Base-by-base conservation (phyloP, 306 rosid species). In the Nissolia schottii region DNA sequence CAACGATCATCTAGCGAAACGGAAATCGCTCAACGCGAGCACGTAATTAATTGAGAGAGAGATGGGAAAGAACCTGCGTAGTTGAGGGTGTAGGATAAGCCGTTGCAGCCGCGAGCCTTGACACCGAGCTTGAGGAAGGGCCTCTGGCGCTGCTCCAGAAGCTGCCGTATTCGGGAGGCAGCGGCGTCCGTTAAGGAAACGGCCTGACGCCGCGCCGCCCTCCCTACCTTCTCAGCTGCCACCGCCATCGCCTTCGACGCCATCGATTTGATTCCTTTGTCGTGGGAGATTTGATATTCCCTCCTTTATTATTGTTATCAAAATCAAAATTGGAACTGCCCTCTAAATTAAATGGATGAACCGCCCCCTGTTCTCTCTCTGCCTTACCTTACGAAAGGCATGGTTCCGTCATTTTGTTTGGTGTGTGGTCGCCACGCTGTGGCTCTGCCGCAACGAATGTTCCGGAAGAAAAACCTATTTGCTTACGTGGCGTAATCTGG, bases 51-150 rank as follows among this genome's bases (percentile, higher is more conserved):
- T 62, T 56, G 43, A 54, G 11, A 58, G 34, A 84, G 4, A 35
- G 13, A 20, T 20, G 6, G 20, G 65, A 67, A 45, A 34, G 29
- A n/a, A 90, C 96, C 98, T 78, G 98, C 91, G 67, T 92, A 92
- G 77, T 92, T 90, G 37, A 92, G 91, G 76, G 96, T 90, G 73
- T 92, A 92, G 15, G 98, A 85, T 55, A 92, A 80, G 57, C 96
- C 98, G 32, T 92, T 92, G 66, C 98, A 91, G 38, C 98, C 98
- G 31, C 98, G 97, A 40, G 98, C 92, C 86, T 91, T 94, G 73
- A 94, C 92, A 23, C 98, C 96, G 62, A 94, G 96, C 70, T 86
- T 85, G 37, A 94, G 83, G 76, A 77, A 94, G 9, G 88, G 32
- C 67, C 92, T 86, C 40, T 89, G 96, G 7, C 98, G 97, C 82